Evolutionary conservation across 768 basidiomycete genomes (phyloP).

Genomic region (Mycena kentingensis): DNA sequence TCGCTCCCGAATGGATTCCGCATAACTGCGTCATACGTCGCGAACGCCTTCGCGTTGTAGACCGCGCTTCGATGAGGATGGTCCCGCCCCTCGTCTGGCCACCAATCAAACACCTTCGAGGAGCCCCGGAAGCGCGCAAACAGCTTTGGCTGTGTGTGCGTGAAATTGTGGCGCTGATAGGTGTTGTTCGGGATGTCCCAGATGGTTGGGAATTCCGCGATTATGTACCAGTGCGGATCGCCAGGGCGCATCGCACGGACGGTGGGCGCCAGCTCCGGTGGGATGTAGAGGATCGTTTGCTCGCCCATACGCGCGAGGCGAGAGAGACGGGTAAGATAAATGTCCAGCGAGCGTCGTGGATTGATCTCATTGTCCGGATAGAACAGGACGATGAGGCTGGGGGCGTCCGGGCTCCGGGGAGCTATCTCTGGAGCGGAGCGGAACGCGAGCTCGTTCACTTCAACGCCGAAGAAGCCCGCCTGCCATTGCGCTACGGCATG

Average conservation of each 20-base stretch:
- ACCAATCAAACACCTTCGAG: conserved; percentile 43
- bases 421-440: conserved; percentile 2
- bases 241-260: conserved; percentile 6
- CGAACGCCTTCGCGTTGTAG: conserved; percentile 16
- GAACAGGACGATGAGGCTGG: conserved; percentile 12
- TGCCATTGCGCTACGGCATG: conserved; percentile 9
- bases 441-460: conserved; percentile 2
- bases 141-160: neutral
- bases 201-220: conserved; percentile 12
- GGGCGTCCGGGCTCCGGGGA: conserved; percentile 9
- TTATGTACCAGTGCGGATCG: conserved; percentile 11
- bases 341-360: conserved; percentile 7
- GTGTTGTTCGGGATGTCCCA: conserved; percentile 16
- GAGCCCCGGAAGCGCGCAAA: conserved; percentile 26
- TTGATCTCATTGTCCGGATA: conserved; percentile 7
- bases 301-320: conserved; percentile 9
- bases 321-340: conserved; percentile 6
- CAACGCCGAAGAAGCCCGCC: conserved; percentile 4
- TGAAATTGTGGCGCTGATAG: conserved; percentile 9
- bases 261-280: conserved; percentile 4
- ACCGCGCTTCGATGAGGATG: conserved; percentile 8
- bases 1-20: conserved; percentile 12
- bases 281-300: conserved; percentile 12
- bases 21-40: conserved; percentile 9
- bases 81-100: conserved; percentile 50